Base-by-base conservation (phyloP, 495 filamentous ascomycete genomes). In the Podospora pseudopauciseta region DNA sequence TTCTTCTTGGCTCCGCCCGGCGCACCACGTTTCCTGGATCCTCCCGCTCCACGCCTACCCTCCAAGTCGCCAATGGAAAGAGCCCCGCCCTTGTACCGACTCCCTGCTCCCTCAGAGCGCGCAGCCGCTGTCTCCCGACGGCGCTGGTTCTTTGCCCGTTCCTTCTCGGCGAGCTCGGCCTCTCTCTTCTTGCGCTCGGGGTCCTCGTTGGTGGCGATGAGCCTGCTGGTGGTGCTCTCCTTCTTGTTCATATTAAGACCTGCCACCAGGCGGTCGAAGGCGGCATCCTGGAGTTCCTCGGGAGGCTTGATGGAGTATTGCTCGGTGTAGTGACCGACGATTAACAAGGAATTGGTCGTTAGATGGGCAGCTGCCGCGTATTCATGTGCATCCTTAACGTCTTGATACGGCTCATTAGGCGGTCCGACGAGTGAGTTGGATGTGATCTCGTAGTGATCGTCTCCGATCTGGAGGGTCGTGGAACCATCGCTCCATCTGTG, bases 401-500 rank as follows among this genome's bases (percentile, higher is more conserved):
- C 83, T 59, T 91, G 83, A 75, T 94, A 93, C 5, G 80, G 76
- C 71, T 85, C 84, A 70, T 76, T 72, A 32, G 72, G 68, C 20
- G 88, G 84, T 55, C 92, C 91, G 1, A 90, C 91, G 66, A 97
- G 89, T 3, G 84, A 77, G 79, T 94, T 94, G 70, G 86, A 86
- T 66, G 88, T 81, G 54, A 96, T 86, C 70, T 91, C 88, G 80
- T 92, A 96, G 71, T 96, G 92, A 69, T 91, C 88, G 62, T 83
- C 83, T 9, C 93, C 91, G 58, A 87, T 75, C 0, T 86, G 87
- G 11, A 97, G 82, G 18, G 94, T 96, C 30, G 93, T 77, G 5
- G 91, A 93, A 53, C 92, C 92, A 73, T 96, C 92, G 67, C 90
- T 91, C 92, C 92, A 96, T 68, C 85, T 86, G 66, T 92, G 86